Conservation (phyloP, 2,329 filamentous ascomycete genomes). For the Alternaria arborescens region DNA sequence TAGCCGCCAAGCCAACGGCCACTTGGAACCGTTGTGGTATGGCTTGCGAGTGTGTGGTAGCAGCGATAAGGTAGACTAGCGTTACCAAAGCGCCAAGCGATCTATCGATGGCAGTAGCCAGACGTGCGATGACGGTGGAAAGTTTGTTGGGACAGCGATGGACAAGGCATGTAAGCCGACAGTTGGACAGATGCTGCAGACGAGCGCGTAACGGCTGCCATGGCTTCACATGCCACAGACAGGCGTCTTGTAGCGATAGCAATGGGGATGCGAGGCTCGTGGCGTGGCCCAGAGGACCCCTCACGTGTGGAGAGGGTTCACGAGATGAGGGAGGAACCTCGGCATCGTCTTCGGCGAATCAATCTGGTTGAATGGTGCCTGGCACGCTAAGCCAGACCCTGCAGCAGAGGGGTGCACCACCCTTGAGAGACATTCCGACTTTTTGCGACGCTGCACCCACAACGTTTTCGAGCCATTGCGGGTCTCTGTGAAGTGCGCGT, state of each 20-base stretch:
- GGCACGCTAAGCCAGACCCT: slow-evolving; percentile 22
- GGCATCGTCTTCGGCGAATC: slow-evolving; percentile 17
- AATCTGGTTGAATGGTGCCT: slow-evolving; percentile 17
- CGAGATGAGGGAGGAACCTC: slow-evolving; percentile 8
- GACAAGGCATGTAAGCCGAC: neutral
- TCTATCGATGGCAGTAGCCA: neutral
- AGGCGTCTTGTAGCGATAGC: neutral
- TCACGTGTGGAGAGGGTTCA: slow-evolving; percentile 17
- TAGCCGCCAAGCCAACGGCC: neutral
- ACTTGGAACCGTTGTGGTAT: neutral
- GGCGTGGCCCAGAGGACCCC: slow-evolving; percentile 7
- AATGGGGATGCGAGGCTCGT: neutral
- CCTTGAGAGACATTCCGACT: slow-evolving; percentile 14
- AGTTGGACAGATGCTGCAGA: neutral
- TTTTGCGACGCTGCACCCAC: slow-evolving; percentile 16
- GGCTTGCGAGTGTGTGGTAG: slow-evolving; percentile 5
- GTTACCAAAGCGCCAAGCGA: slow-evolving; percentile 1
- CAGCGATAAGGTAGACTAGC: slow-evolving; percentile 1
- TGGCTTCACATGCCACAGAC: neutral
- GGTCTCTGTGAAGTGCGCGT: neutral
- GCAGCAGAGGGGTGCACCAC: slow-evolving; percentile 18
- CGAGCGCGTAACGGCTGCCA: neutral
- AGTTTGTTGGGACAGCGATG: neutral
- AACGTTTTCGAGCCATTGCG: slow-evolving; percentile 21
- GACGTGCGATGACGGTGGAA: slow-evolving; percentile 3